Conservation (phyloP, 768 basidiomycete genomes). For the Phylloporus scabripes region DNA sequence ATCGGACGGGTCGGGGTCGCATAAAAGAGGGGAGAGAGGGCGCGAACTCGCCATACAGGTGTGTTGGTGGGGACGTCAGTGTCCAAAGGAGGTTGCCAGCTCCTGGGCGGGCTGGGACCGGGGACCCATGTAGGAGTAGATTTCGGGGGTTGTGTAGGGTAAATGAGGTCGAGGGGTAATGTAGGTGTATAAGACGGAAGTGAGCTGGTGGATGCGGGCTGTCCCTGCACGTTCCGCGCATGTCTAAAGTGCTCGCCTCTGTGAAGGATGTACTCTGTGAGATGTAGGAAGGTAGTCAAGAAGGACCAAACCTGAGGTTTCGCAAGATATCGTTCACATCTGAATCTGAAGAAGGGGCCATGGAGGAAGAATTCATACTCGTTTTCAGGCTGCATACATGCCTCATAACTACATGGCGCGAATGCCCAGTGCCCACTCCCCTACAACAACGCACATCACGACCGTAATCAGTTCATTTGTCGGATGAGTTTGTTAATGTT, state of each 20-base stretch:
- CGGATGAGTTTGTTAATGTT: constrained; percentile 98
- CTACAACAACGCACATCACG: constrained; percentile 1
- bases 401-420: constrained; percentile 15
- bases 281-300: background rate
- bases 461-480: constrained; percentile 70
- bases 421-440: constrained; percentile 5
- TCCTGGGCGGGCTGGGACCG: too few relatives aligned
- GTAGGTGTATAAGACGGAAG: constrained; percentile 33
- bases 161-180: constrained; percentile 44
- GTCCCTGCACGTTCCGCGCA: constrained; percentile 45
- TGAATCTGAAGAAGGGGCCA: constrained; percentile 5
- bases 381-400: constrained; percentile 28
- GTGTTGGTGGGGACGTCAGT: too few relatives aligned
- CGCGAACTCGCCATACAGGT: constrained; percentile 46
- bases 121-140: constrained; percentile 27
- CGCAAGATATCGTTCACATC: constrained; percentile 24
- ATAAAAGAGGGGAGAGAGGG: constrained; percentile 48
- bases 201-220: constrained; percentile 12
- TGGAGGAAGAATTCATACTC: constrained; percentile 16
- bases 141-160: constrained; percentile 13
- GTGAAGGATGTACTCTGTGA: background rate
- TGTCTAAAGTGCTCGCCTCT: constrained; percentile 74
- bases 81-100: constrained; percentile 47
- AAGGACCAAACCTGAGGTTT: constrained; percentile 22
- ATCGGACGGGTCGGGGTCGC: constrained; percentile 2